Evolutionary conservation across 805 yeast species (phyloP).

Genomic region (Candida takata): DNA sequence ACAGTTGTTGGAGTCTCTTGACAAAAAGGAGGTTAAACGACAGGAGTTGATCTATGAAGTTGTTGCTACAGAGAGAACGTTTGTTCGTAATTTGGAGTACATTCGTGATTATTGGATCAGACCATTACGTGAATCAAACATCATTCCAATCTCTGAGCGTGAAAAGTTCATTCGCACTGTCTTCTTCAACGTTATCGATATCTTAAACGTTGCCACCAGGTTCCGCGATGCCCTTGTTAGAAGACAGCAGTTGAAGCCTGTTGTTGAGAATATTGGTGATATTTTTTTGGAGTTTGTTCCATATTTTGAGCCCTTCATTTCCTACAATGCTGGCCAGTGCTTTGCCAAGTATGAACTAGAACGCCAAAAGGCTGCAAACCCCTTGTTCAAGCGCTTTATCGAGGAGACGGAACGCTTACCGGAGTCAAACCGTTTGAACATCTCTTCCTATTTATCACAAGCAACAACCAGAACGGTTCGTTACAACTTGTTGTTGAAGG

Average conservation of each 20-base stretch:
- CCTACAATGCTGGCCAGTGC: constrained; percentile 90
- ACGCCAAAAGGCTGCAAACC: constrained; percentile 84
- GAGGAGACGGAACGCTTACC: constrained; percentile 83
- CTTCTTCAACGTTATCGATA: constrained; percentile 83
- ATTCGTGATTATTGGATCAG: constrained; percentile 90
- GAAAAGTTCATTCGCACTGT: constrained; percentile 90
- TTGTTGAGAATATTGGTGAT: constrained; percentile 83
- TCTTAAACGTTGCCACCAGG: constrained; percentile 73
- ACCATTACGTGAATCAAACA: constrained; percentile 79
- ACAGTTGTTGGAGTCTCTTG: constrained; percentile 67
- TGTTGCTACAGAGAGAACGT: constrained; percentile 88
- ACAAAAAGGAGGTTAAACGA: constrained; percentile 80
- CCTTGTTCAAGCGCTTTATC: constrained; percentile 87
- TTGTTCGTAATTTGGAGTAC: constrained; percentile 90
- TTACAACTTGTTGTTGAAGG: constrained; percentile 77
- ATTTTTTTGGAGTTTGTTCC: constrained; percentile 78
- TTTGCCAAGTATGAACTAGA: constrained; percentile 95
- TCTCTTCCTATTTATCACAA: constrained; percentile 87
- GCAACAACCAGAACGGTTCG: constrained; percentile 96
- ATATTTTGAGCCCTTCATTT: constrained; percentile 84
- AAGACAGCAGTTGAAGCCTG: constrained; percentile 80
- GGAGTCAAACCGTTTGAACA: constrained; percentile 82
- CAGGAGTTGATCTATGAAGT: constrained; percentile 95
- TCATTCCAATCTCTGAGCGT: constrained; percentile 82
- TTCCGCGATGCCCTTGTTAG: constrained; percentile 85